Base-by-base conservation (phyloP, 805 yeast species). In the Candida multigemmis region DNA sequence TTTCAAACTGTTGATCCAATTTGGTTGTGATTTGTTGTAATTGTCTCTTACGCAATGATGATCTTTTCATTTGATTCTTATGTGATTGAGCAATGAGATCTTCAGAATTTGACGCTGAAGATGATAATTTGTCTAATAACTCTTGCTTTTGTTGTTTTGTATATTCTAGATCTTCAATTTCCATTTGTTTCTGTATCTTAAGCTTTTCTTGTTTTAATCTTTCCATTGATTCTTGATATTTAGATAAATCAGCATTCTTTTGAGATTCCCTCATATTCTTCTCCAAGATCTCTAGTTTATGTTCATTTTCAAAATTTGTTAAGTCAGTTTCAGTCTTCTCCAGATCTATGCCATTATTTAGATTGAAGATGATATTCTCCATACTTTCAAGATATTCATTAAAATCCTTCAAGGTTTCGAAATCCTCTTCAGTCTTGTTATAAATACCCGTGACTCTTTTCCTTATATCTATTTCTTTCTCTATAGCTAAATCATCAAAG, bases 391-490 rank as follows among this genome's bases (percentile, higher is more conserved):
- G 56, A 46, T 89, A 91, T 38, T 61, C 62, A 46, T 91, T 85
- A 54, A 66, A 87, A 16, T 65, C 80, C 4, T 65, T 60, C 13
- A 77, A 53, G 12, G 62, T 46, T 4, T 50, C 58, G 44, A 91
- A 91, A 40, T 85, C 93, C 21, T 74, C 75, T 38, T 74, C 71
- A 3, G 79, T 74, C 50, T 83, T 81, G 53, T 91, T 91, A 56
- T 79, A 87, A 6, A 87, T 77, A 29, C 67, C 65, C 40, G 69
- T 63, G 7, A 91, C 85, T 31, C 89, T 63, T 42, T 77, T 78
- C 27, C 99, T 68, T 12, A 87, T 74, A 51, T 91, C 97, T 20
- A 93, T 85, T 47, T 91, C 99, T 35, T 80, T 71, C 51, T 91
- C 99, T 3, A 91, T 94, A 6, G 53, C 64, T 21, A 91, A 71